These are phyloP conservation scores for Mesostigma viride DNA, from an alignment of 139 green algal species.

Conservation along the genomic window DNA sequence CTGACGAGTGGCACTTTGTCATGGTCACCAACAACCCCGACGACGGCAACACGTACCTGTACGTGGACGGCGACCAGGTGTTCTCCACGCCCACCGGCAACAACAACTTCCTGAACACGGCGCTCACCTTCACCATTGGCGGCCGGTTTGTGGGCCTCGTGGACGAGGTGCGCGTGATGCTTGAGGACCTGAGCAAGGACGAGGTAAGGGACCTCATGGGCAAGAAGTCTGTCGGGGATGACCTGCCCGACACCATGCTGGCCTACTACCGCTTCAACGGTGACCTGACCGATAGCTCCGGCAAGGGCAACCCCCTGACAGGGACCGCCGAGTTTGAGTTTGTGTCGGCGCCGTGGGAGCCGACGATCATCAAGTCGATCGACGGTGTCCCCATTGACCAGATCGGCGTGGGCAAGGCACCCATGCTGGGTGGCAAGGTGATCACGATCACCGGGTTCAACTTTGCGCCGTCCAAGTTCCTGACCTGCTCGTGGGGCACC, in stretches of 20 bases:
- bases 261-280: background rate
- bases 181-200: background rate
- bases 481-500: conserved; percentile 20
- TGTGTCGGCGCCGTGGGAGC: too few species aligned
- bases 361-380: too few species aligned
- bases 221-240: background rate
- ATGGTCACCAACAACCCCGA: background rate
- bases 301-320: too few species aligned
- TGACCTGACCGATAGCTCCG: too few species aligned
- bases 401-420: too few species aligned
- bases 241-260: background rate
- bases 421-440: conserved; percentile 4
- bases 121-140: background rate
- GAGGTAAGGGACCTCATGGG: background rate
- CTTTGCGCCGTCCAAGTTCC: conserved; percentile 18
- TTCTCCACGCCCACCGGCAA: background rate
- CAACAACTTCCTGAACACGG: background rate
- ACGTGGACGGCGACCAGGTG: conserved; percentile 13
- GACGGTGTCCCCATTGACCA: too few species aligned
- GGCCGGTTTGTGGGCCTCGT: background rate
- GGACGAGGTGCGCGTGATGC: background rate
- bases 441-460: conserved; percentile 22
- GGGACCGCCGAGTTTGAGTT: too few species aligned
- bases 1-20: conserved; percentile 18
- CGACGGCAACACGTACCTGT: conserved; percentile 1